Evolutionary conservation across 768 basidiomycete genomes (phyloP).

Genomic region (Agaricus sinodeliciosus): DNA sequence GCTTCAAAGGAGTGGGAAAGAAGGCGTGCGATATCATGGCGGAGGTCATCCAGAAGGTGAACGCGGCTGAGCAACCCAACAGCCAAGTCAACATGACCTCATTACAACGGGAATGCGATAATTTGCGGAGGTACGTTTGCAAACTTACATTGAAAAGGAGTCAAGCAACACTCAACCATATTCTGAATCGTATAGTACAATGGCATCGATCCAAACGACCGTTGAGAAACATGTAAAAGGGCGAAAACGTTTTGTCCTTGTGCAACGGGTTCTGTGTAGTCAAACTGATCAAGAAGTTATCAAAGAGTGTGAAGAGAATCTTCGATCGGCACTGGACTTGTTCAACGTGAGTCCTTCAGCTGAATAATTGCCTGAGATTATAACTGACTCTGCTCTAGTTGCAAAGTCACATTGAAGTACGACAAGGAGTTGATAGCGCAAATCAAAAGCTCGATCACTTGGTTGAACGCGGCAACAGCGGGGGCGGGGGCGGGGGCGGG

Average conservation of each 20-base stretch:
- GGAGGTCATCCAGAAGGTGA: background rate
- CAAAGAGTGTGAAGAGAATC: background rate
- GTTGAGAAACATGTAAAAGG: background rate
- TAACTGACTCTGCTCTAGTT: background rate
- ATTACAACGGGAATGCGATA: background rate
- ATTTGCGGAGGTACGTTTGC: background rate
- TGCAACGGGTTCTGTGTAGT: background rate
- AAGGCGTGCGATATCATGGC: constrained; percentile 1
- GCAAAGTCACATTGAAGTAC: constrained; percentile 3
- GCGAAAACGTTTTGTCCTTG: background rate
- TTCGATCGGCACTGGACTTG: background rate
- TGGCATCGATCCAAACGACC: background rate
- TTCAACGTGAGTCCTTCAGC: constrained; percentile 1
- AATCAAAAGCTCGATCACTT: background rate
- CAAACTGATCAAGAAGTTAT: background rate
- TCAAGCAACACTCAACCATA: background rate
- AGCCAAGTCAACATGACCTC: background rate
- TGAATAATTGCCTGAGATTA: background rate
- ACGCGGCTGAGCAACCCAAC: background rate
- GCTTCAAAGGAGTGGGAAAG: background rate
- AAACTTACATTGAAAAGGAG: background rate
- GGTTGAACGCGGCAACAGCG: background rate
- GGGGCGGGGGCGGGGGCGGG: background rate
- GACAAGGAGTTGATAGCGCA: too few relatives aligned
- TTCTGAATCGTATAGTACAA: background rate